Base-by-base conservation (phyloP, 1,139 yeast genomes). In the Wickerhamomyces sp. region DNA sequence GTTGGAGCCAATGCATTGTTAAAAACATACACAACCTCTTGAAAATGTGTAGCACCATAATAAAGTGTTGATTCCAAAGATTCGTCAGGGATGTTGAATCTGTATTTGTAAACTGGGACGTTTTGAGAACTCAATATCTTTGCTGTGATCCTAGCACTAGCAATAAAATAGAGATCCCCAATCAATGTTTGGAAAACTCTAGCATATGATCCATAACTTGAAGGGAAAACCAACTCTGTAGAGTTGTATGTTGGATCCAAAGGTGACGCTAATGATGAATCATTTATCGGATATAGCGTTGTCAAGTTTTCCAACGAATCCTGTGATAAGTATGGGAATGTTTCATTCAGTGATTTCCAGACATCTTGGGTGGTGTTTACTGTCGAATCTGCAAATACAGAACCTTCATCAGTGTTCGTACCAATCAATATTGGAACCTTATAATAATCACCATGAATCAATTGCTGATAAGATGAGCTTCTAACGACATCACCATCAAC, bases 21-120 rank as follows among this genome's bases (percentile, higher is more conserved):
- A 38, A 58, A 57, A 13, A 54, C 58, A 37, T 53, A 58, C 4
- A 51, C 56, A 15, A 58, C 57, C 11, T 58, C 61, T 10, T 47
- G 46, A 32, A 43, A 50, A 43, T 57, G 61, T 5, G 54, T 40
- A 6, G 58, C 46, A 13, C 59, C 56, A 6, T 14, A 7, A 13
- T 35, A 26, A 8, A 45, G 37, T 29, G 6, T 42, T 23, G 2
- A 43, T 44, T 11, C 23, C 32, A 33, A 37, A 34, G 23, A 47
- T 11, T 37, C 40, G 7, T 52, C 45, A 31, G 53, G 46, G 26
- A 54, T 48, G 45, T 55, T 53, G 48, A 51, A 52, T 32, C 55
- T 49, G 41, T 55, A 56, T 36, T 53, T 49, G 45, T 36, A 56
- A 13, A 47, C 55, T 5, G 49, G 43, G 1, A 42, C 39, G 8